phyloP scores from a whole-genome alignment of 176 grass and related monocot species.

The Aegilops umbellulata region DNA sequence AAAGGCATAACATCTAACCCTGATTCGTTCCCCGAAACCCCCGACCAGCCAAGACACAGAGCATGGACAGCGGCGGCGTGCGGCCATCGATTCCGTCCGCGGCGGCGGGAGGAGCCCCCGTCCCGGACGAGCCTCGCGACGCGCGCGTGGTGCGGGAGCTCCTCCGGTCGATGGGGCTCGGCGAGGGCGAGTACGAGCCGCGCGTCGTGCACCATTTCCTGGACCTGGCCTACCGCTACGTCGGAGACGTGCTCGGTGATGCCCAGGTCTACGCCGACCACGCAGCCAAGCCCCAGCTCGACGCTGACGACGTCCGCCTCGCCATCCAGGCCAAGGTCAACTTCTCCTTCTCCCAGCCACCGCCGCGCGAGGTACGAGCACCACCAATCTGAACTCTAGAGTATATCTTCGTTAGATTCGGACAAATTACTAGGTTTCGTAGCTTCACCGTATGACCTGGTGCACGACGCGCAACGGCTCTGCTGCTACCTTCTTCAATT shows the following conservation, averaged over 20 bases:
- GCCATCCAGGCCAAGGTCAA: slow-evolving; percentile 96
- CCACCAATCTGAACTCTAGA: not conserved
- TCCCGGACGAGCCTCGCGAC: slow-evolving; percentile 69
- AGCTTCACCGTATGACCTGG: no score
- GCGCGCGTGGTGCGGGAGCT: slow-evolving; percentile 79
- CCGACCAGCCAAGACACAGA: not conserved
- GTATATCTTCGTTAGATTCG: not conserved
- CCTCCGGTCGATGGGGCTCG: slow-evolving; percentile 89
- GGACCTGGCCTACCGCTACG: slow-evolving; percentile 89
- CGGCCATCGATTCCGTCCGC: slow-evolving; percentile 33
- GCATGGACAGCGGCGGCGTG: slow-evolving; percentile 42
- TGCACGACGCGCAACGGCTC: no score
- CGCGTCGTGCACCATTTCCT: slow-evolving; percentile 92
- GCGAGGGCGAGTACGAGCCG: slow-evolving; percentile 85
- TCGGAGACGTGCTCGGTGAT: slow-evolving; percentile 75
- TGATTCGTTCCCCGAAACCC: no score
- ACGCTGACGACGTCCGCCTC: slow-evolving; percentile 82
- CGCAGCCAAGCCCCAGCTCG: slow-evolving; percentile 68
- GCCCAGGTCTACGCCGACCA: slow-evolving; percentile 88
- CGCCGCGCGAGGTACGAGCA: slow-evolving; percentile 76
- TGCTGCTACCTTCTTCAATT: no score
- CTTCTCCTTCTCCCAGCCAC: slow-evolving; percentile 94
- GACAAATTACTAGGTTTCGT: not conserved
- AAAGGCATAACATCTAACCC: no score
- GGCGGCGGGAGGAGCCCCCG: not conserved